A percentile compares a stretch with the other conserved stretches of the same genome.
Evolutionary conservation across 176 grass and related monocot species (phyloP).

Genomic region (Phoenix dactylifera): DNA sequence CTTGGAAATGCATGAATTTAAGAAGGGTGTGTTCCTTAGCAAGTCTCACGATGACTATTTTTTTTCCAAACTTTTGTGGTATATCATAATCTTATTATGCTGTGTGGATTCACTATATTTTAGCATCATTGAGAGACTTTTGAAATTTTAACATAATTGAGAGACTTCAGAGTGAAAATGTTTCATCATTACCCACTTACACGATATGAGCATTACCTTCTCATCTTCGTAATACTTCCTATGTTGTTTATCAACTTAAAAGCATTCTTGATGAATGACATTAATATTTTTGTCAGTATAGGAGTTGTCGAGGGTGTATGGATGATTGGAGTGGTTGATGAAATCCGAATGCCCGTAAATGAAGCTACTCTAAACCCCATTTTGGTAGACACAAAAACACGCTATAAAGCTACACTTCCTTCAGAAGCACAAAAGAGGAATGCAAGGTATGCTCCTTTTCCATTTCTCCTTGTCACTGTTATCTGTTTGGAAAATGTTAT

Average conservation of each 20-base stretch:
- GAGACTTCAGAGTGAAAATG: too few relatives aligned
- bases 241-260: not conserved
- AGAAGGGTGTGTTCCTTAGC: too few relatives aligned
- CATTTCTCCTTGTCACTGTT: not conserved
- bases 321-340: constrained; percentile 87
- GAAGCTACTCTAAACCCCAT: constrained; percentile 34
- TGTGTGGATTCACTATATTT: too few relatives aligned
- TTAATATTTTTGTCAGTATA: constrained; percentile 34
- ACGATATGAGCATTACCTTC: too few relatives aligned
- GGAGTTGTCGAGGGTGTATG: constrained; percentile 59
- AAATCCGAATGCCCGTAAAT: constrained; percentile 47
- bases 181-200: too few relatives aligned
- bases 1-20: too few relatives aligned
- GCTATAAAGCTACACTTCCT: constrained; percentile 33
- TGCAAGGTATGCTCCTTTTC: constrained; percentile 42
- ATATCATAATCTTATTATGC: too few relatives aligned
- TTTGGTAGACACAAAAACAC: constrained; percentile 83
- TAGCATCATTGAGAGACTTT: too few relatives aligned
- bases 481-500: not conserved
- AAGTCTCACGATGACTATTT: too few relatives aligned
- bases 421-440: constrained; percentile 88
- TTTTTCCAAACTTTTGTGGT: too few relatives aligned
- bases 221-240: too few relatives aligned
- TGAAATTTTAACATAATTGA: too few relatives aligned
- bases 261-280: not conserved